Base-by-base conservation (phyloP, 768 basidiomycete species). In the Cubamyces lactineus region DNA sequence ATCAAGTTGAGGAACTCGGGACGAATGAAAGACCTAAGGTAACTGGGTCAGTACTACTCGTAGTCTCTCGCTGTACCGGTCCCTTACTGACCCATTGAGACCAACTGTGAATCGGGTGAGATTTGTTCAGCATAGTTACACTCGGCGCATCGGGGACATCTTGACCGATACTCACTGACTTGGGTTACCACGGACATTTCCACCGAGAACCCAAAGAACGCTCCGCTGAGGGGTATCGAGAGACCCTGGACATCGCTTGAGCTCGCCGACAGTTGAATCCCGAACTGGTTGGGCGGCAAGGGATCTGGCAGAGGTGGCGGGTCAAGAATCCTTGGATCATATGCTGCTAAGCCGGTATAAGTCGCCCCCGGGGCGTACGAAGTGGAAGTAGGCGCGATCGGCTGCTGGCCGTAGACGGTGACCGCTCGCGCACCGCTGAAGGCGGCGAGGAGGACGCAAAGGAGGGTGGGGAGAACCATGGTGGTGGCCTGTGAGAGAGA, bases 191-290 rank as follows among this genome's bases (percentile, higher is more conserved):
- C 85, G 43, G 89, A 89, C 78, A 90, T 81, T 73, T 92, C 90
- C 39, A 92, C 80, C 4, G 86, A 89, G 70, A 92, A 91, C 2
- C 88, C 89, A 57, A 85, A 81, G 69, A 91, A 91, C 11, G 84
- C 79, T 16, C 85, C 86, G 42, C 72, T 71, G 50, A 78, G 76
- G 2, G 73, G 71, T 50, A 81, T 81, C 2, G 80, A 80, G 41
- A 85, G 66, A 8, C 72, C 75, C 5, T 46, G 34, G 30, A 66
- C 65, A 52, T 62, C 58, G 5, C 57, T 59, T 13, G 66, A 70
- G 21, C 53, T 65, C 28, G 51, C 57, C 21, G 62, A 52, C 11
- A 87, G 73, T 56, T 78, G 74, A 1, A 88, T 63, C 13, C 72
- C 72, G 64, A 85, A 86, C 30, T 77, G 71, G 1, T 70, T 78